A percentile compares a stretch with the other conserved stretches of the same genome.
Conservation (phyloP, 306 rosid species). For the Castanea crenata region DNA sequence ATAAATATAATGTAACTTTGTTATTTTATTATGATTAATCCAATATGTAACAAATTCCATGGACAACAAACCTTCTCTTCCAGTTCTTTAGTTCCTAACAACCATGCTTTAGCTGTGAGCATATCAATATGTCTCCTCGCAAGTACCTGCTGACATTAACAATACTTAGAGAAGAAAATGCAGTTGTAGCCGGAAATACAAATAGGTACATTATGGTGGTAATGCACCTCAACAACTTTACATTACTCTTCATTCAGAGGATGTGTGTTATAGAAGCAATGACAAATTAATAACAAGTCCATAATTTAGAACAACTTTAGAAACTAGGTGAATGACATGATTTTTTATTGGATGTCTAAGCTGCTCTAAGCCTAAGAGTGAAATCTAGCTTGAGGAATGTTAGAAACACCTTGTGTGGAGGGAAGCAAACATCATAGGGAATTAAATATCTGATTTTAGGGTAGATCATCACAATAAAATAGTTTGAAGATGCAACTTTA, state of each 20-base stretch:
- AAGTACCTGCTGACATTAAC: constrained; percentile 58
- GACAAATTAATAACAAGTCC: background rate
- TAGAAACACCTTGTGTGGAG: background rate
- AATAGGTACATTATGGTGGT: background rate
- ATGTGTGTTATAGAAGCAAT: background rate
- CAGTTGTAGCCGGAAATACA: background rate
- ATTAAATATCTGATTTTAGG: background rate
- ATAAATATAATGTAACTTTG: background rate
- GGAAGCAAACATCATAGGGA: background rate
- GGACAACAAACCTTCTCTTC: constrained; percentile 71
- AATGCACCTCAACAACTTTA: background rate
- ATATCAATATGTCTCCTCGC: constrained; percentile 76
- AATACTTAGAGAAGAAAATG: constrained; percentile 16
- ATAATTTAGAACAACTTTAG: background rate
- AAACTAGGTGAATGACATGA: background rate
- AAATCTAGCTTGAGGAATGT: background rate
- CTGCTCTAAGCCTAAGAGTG: background rate
- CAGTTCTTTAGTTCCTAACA: constrained; percentile 61
- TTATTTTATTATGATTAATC: background rate
- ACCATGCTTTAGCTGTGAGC: constrained; percentile 78
- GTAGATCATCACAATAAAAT: background rate
- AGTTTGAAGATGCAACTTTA: background rate
- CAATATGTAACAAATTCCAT: constrained; percentile 1
- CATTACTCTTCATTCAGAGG: background rate
- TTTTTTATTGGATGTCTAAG: background rate